phyloP scores from a whole-genome alignment of 257 asterid species.

The Jacaranda mimosifolia region DNA sequence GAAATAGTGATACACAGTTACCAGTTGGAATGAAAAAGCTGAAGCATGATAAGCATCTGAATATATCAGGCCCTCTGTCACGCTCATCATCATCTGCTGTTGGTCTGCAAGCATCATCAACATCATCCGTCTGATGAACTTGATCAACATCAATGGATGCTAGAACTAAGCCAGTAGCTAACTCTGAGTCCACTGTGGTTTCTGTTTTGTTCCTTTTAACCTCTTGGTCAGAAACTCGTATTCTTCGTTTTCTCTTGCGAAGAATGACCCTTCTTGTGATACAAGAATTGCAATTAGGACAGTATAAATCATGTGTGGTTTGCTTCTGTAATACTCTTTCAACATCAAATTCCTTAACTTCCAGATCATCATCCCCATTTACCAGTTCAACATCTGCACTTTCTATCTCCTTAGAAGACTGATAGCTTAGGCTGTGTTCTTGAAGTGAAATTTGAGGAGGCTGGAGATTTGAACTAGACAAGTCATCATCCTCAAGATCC shows the following conservation, averaged over 20 bases:
- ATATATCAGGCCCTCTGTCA: conserved; percentile 63
- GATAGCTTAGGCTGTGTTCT: conserved; percentile 33
- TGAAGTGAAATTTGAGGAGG: conserved; percentile 47
- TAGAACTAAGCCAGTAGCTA: conserved; percentile 30
- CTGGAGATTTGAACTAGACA: conserved; percentile 33
- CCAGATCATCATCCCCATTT: conserved; percentile 35
- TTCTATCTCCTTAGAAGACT: conserved; percentile 61
- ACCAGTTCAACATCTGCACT: conserved; percentile 56
- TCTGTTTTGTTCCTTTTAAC: conserved; percentile 57
- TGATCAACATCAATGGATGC: conserved; percentile 36
- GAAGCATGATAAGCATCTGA: conserved; percentile 96
- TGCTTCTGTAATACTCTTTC: conserved; percentile 73
- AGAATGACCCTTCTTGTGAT: conserved; percentile 89
- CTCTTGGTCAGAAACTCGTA: conserved; percentile 55
- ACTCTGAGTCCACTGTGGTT: conserved; percentile 21
- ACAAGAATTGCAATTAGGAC: conserved; percentile 96
- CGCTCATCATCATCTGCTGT: conserved; percentile 43
- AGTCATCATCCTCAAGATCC: conserved; percentile 33
- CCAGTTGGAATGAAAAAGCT: conserved; percentile 84
- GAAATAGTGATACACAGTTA: conserved; percentile 31
- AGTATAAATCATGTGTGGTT: conserved; percentile 82
- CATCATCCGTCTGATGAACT: conserved; percentile 34
- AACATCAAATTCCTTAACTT: conserved; percentile 59
- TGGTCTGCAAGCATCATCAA: conserved; percentile 33
- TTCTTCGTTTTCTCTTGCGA: conserved; percentile 74